Conservation (phyloP, 2,329 filamentous ascomycete species). For the Xylaria sp. region DNA sequence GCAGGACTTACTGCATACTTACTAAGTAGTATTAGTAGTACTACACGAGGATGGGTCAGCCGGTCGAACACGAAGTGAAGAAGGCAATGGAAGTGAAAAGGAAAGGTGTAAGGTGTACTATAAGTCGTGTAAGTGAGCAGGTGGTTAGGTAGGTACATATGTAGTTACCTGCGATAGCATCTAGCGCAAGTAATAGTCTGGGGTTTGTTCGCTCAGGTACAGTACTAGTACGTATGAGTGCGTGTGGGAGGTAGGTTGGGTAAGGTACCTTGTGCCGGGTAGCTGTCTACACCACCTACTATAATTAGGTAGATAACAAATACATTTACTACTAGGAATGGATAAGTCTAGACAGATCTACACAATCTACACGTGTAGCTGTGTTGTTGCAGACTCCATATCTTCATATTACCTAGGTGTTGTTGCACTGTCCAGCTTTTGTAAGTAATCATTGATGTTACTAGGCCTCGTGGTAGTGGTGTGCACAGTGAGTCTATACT, state of each 20-base stretch:
- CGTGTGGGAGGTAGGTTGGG: neutral
- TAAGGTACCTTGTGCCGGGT: neutral
- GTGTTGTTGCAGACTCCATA: neutral
- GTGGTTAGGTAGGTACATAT: too few species aligned
- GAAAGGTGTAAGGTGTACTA: too few species aligned
- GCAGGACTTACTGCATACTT: neutral
- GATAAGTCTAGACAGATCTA: slow-evolving; percentile 8
- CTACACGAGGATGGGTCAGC: neutral
- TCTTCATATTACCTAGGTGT: neutral
- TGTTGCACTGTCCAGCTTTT: neutral
- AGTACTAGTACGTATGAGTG: too few species aligned
- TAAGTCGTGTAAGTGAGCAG: too few species aligned
- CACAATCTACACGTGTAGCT: neutral
- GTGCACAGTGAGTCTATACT: too few species aligned
- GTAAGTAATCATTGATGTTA: too few species aligned
- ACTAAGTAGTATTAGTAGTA: neutral
- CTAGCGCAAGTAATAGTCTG: too few species aligned
- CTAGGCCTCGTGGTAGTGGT: too few species aligned
- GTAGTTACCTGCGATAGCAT: too few species aligned
- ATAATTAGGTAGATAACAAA: neutral
- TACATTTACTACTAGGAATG: neutral
- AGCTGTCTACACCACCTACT: neutral
- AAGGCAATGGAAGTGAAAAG: neutral
- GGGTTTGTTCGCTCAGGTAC: too few species aligned
- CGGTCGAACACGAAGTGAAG: neutral